A percentile compares a stretch with the other conserved stretches of the same genome.
Evolutionary conservation across 108 stramenopile species (phyloP).

Genomic region (Cyclotella choctawhatcheeana): DNA sequence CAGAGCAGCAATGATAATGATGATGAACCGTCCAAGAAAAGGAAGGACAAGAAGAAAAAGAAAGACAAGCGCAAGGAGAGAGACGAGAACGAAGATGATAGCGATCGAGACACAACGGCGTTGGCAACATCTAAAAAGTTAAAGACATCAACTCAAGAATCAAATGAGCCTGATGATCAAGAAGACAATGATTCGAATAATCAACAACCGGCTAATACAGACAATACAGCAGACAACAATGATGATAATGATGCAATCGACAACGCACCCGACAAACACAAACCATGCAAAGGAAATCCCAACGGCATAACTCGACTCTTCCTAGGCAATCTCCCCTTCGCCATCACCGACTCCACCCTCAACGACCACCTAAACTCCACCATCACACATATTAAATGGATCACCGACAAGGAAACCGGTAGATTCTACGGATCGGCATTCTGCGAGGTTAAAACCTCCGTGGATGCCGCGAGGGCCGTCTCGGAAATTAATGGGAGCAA

Average conservation of each 20-base stretch:
- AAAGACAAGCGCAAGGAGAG: conserved; percentile 35
- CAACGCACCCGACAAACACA: conserved; percentile 57
- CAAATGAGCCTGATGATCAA: conserved; percentile 30
- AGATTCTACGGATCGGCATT: conserved; percentile 89
- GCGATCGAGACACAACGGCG: conserved; percentile 2
- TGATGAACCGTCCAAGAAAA: conserved; percentile 35
- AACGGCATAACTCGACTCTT: conserved; percentile 86
- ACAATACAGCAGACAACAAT: conserved; percentile 22
- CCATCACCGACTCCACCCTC: conserved; percentile 76
- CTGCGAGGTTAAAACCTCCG: conserved; percentile 72
- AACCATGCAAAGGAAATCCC: conserved; percentile 85
- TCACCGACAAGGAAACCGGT: conserved; percentile 85
- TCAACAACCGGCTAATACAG: conserved; percentile 12
- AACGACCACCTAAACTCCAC: conserved; percentile 62
- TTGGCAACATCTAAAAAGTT: conserved; percentile 6
- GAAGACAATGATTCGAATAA: conserved; percentile 22
- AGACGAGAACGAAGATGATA: conserved; percentile 12
- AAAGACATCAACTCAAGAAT: conserved; percentile 15
- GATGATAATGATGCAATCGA: conserved; percentile 15
- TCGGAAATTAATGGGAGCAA: conserved; percentile 69
- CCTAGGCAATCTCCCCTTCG: conserved; percentile 89
- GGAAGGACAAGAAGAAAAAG: conserved; percentile 53
- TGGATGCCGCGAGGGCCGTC: conserved; percentile 72
- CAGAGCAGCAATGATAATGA: conserved; percentile 6
- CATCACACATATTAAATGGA: conserved; percentile 91